Conservation (phyloP, 208 protist species). For the Leishmania tropica region DNA sequence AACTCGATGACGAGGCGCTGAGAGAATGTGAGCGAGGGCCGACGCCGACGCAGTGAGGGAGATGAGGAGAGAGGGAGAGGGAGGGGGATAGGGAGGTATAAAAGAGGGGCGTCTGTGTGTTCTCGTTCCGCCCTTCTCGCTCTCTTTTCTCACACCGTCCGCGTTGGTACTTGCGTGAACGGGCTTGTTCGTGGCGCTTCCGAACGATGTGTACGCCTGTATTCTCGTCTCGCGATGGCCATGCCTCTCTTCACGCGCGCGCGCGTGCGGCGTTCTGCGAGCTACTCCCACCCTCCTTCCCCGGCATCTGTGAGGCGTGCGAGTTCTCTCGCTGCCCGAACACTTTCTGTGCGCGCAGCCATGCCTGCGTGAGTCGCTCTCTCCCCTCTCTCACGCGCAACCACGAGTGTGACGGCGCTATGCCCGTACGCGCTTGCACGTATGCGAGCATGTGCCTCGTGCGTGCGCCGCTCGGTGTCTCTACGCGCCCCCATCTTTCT, state of each 20-base stretch:
- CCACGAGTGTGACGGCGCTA: not conserved
- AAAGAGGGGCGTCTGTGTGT: not conserved
- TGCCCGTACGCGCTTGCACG: not conserved
- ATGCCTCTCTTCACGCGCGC: not conserved
- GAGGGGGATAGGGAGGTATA: not conserved
- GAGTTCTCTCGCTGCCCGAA: not conserved
- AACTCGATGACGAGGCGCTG: too few species aligned
- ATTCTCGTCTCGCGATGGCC: not conserved
- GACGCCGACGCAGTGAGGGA: too few species aligned
- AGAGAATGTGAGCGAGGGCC: not conserved
- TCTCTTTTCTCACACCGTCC: not conserved
- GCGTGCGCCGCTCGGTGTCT: not conserved
- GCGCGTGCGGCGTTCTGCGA: not conserved
- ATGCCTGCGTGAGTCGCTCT: not conserved
- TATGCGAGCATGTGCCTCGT: not conserved
- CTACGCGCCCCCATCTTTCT: not conserved
- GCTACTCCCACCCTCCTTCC: not conserved
- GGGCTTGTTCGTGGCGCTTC: not conserved
- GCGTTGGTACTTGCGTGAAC: too few species aligned
- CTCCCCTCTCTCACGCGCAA: not conserved
- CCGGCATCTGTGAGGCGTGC: too few species aligned
- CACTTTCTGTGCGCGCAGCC: not conserved
- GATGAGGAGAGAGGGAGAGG: not conserved
- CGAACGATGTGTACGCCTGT: not conserved
- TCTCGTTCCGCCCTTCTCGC: not conserved